phyloP scores from a whole-genome alignment of 2,329 filamentous ascomycete genomes.

The Trichoderma sp. region DNA sequence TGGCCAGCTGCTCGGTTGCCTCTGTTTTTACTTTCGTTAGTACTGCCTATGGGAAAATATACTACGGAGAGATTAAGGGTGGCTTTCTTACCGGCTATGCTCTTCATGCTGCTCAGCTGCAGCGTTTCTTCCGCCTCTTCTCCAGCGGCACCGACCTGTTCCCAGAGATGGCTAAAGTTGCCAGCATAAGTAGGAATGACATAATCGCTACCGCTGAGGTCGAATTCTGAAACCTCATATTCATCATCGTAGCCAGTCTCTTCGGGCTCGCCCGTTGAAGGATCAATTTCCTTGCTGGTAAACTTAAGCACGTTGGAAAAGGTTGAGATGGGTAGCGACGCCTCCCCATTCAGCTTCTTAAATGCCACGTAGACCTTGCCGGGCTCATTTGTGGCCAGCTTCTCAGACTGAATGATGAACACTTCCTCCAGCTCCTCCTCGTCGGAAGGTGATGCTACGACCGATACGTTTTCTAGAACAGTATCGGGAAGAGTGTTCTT shows the following conservation, averaged over 20 bases:
- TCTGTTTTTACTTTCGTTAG: slow-evolving; percentile 57
- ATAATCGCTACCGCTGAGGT: slow-evolving; percentile 90
- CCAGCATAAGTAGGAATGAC: slow-evolving; percentile 90
- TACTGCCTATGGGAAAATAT: not conserved
- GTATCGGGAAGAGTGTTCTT: slow-evolving; percentile 96
- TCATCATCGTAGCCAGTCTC: slow-evolving; percentile 94
- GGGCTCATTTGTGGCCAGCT: slow-evolving; percentile 80
- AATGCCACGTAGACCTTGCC: slow-evolving; percentile 96
- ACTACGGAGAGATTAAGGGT: no score
- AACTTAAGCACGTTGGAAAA: slow-evolving; percentile 97
- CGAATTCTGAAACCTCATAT: slow-evolving; percentile 93
- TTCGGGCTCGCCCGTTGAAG: slow-evolving; percentile 89
- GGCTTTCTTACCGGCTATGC: slow-evolving; percentile 85
- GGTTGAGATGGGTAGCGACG: slow-evolving; percentile 74
- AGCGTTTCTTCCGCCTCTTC: slow-evolving; percentile 91
- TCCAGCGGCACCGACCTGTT: slow-evolving; percentile 84
- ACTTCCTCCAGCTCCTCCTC: slow-evolving; percentile 87
- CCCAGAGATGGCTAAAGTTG: slow-evolving; percentile 95
- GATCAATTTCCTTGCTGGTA: slow-evolving; percentile 97
- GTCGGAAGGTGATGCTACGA: slow-evolving; percentile 77
- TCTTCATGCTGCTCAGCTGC: slow-evolving; percentile 85
- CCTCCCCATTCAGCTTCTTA: slow-evolving; percentile 77
- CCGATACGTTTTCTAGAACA: slow-evolving; percentile 84
- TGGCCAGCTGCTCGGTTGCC: slow-evolving; percentile 87
- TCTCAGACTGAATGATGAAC: slow-evolving; percentile 88